Conservation (phyloP, 176 grass and related monocot genomes). For the Triticum turgidum region DNA sequence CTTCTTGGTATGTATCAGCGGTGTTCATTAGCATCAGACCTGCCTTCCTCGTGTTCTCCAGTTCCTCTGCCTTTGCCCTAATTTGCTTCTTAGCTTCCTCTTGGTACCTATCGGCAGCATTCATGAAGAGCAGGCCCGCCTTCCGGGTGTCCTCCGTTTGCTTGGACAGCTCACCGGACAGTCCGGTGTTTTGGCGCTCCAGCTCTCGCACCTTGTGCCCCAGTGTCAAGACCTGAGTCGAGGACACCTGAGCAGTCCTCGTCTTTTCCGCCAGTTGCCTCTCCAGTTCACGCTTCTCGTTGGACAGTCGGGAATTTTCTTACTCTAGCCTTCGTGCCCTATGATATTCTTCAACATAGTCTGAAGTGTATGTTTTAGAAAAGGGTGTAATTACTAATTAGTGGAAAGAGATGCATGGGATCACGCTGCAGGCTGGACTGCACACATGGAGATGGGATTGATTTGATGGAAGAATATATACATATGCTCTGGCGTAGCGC, state of each 20-base stretch:
- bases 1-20: constrained; percentile 1
- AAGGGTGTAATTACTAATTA: not conserved
- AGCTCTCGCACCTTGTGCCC: not conserved
- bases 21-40: not conserved
- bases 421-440: not conserved
- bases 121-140: not conserved
- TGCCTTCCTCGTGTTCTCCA: not conserved
- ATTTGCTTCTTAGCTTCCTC: not conserved
- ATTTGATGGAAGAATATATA: not conserved
- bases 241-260: not conserved
- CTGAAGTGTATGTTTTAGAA: not conserved
- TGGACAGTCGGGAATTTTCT: not conserved
- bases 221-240: not conserved
- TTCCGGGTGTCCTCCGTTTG: not conserved
- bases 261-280: not conserved
- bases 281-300: constrained; percentile 16
- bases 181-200: not conserved
- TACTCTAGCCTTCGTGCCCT: not conserved
- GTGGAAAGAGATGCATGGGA: not conserved
- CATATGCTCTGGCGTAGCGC: not conserved
- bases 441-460: not conserved
- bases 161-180: not conserved
- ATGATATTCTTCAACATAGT: not conserved
- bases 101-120: not conserved
- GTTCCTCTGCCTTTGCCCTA: not conserved